These are phyloP conservation scores for Cryptosporidium canis DNA, from an alignment of 169 alveolate species.

Conservation along the genomic window DNA sequence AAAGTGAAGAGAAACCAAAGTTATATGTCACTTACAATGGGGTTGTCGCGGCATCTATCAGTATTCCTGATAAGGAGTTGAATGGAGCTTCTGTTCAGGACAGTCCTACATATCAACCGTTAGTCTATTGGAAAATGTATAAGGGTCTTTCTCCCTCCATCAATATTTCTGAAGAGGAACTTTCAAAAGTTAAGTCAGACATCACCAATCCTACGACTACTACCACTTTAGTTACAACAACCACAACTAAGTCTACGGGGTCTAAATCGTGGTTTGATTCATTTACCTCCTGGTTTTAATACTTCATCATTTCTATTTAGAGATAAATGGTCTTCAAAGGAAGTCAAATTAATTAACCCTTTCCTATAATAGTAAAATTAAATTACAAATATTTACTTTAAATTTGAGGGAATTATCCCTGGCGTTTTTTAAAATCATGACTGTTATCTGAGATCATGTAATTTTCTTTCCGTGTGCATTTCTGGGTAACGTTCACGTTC, in stretches of 20 bases:
- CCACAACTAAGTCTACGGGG: constrained; percentile 3
- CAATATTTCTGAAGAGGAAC: background rate
- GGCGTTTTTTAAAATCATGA: background rate
- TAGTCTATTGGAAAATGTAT: constrained; percentile 18
- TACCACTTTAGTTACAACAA: constrained; percentile 5
- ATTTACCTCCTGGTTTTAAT: constrained; percentile 42
- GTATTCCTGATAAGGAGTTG: background rate
- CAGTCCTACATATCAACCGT: constrained; percentile 62
- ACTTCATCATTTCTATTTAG: background rate
- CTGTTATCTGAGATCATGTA: background rate
- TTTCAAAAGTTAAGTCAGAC: background rate
- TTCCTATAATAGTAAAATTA: background rate
- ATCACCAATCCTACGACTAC: constrained; percentile 17
- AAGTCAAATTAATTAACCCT: background rate
- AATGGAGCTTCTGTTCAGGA: constrained; percentile 33
- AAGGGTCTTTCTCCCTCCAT: constrained; percentile 35
- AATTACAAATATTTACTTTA: background rate
- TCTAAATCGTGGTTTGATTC: constrained; percentile 13
- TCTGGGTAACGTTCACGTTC: background rate
- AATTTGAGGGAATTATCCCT: background rate
- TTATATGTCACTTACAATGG: constrained; percentile 42
- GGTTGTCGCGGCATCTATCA: background rate
- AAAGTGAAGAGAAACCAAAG: background rate
- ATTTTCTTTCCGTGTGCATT: background rate
- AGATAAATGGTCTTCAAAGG: background rate